Evolutionary conservation across 257 asterid species (phyloP), one percentile per base, ranked within the genome.

Genomic region (Solanum tacnaense): DNA sequence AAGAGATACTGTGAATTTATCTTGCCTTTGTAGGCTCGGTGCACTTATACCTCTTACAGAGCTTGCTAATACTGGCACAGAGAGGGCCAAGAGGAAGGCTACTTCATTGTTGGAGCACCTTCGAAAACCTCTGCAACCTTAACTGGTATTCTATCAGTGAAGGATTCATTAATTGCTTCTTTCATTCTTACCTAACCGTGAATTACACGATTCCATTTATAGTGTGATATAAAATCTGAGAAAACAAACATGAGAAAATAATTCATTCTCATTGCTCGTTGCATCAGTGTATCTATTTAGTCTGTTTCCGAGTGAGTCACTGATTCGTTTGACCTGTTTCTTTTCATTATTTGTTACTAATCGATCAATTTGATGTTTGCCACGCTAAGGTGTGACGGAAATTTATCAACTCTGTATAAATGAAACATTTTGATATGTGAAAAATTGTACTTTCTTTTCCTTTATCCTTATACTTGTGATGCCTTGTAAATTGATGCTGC

Each of bases 61-160:
- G 90, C 91, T 96, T 44, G 90, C 95, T n/a, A 90, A 89, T 86
- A 94, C 81, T n/a, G 99, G 99, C 86, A 92, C 99, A 0, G 99
- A 96, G 88, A 93, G 99, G 87, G 98, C 98, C 0, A 93, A 93
- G 91, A 89, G 98, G 90, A 96, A 96, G 92, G 98, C 98, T 13
- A 78, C 89, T 38, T 94, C 98, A 0, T 90, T 96, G 94, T 62
- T 96, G 98, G 99, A 94, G 91, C 94, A 92, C 78, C 92, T 95
- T 67, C 83, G 89, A 8, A 94, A 88, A 78, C 86, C 92, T 1
- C 95, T 91, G 88, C 93, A 92, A 89, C 62, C 86, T 82, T 82
- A 44, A 82, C 29, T 89, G 91, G 89, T 31, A 68, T 27, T 81
- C 44, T 81, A 67, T 56, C 36, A 9, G 65, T 10, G 70, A 49